phyloP scores from a whole-genome alignment of 345 rosid genomes.

The Microcos paniculata region DNA sequence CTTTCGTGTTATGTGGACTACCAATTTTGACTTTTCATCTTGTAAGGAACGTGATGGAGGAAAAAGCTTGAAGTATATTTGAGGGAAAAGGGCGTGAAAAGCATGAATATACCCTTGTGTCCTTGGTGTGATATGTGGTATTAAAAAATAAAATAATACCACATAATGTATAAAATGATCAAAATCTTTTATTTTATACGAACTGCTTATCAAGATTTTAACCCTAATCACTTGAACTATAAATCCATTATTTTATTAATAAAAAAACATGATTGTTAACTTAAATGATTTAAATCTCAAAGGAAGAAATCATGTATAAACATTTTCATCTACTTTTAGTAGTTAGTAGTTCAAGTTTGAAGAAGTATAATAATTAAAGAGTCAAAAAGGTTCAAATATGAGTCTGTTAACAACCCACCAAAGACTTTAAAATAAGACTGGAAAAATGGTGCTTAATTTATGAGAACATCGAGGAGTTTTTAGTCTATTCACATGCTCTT shows the following conservation, averaged over 20 bases:
- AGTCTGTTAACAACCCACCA: neutral
- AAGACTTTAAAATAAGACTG: neutral
- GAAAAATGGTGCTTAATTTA: neutral
- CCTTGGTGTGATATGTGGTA: constrained; percentile 2
- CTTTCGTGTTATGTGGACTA: constrained; percentile 32
- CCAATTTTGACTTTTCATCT: constrained; percentile 29
- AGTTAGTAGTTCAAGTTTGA: neutral
- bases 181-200: no score
- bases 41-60: constrained; percentile 24
- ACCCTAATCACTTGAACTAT: no score
- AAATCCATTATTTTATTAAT: no score
- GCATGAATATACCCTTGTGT: constrained; percentile 15
- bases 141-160: neutral
- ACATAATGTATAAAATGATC: no score
- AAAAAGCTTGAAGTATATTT: neutral
- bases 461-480: neutral
- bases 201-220: no score
- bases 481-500: neutral
- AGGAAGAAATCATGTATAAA: no score
- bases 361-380: neutral
- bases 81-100: neutral
- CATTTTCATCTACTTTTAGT: no score
- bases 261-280: no score
- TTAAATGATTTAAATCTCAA: no score
- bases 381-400: neutral